Evolutionary conservation across 176 grass and related monocot species (phyloP).

Genomic region (Saccharum officinarum): DNA sequence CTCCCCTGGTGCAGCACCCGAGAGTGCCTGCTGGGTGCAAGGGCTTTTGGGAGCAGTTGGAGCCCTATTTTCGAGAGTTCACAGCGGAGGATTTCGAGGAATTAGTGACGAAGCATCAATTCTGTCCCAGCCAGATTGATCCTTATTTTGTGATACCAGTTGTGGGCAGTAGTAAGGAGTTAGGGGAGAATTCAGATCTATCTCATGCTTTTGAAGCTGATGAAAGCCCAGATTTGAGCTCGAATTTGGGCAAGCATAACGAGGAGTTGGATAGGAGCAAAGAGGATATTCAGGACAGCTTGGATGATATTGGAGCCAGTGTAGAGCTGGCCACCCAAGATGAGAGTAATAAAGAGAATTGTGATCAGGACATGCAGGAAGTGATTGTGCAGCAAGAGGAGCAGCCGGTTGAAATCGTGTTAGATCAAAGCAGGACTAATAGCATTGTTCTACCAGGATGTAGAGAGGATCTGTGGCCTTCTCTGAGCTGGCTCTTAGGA

Average conservation of each 20-base stretch:
- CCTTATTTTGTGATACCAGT: slow-evolving; percentile 62
- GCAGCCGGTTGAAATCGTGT: slow-evolving; percentile 34
- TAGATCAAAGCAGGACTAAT: slow-evolving; percentile 27
- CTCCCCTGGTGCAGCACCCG: slow-evolving; percentile 13
- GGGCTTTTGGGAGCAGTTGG: slow-evolving; percentile 66
- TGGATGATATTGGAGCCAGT: slow-evolving; percentile 15
- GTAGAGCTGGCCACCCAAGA: slow-evolving; percentile 21
- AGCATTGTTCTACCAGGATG: neutral
- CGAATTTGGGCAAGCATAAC: slow-evolving; percentile 12
- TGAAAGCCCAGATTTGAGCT: slow-evolving; percentile 3
- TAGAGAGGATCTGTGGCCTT: neutral
- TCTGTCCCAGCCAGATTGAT: slow-evolving; percentile 37
- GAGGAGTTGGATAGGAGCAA: slow-evolving; percentile 20
- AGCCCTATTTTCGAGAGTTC: slow-evolving; percentile 74
- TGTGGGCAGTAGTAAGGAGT: slow-evolving; percentile 31
- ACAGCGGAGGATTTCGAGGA: slow-evolving; percentile 52
- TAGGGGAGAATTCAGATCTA: neutral
- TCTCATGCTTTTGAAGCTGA: slow-evolving; percentile 20
- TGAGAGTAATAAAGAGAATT: slow-evolving; percentile 19
- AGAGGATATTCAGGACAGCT: slow-evolving; percentile 30
- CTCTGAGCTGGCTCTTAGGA: slow-evolving; percentile 56
- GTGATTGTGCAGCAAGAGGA: slow-evolving; percentile 43
- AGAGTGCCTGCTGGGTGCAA: slow-evolving; percentile 36
- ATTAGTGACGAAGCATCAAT: slow-evolving; percentile 35
- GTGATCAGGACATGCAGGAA: slow-evolving; percentile 42